Base-by-base conservation (phyloP, 495 filamentous ascomycete species). In the Talaromyces stipitatus region DNA sequence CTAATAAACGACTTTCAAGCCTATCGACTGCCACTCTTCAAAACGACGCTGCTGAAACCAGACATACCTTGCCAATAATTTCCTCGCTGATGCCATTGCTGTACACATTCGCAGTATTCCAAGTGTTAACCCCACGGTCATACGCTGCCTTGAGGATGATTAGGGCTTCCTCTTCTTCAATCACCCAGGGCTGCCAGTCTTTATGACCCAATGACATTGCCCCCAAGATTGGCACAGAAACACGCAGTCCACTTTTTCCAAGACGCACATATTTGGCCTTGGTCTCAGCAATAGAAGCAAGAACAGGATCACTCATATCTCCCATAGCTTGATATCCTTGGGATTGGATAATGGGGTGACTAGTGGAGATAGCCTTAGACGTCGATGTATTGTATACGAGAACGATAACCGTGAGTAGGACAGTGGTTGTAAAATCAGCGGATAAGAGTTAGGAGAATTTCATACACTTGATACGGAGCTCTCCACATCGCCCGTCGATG, bases 211-310 rank as follows among this genome's bases (percentile, higher is more conserved):
- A 73, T 45, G 60, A 66, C 76, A 80, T 78, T 47, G 72, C 69
- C 18, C 77, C 77, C 16, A 79, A 58, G 18, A 79, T 72, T 9
- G 75, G 68, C 7, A 73, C 62, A 9, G 74, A 79, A 18, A 81
- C 69, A 51, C 73, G 66, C 18, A 78, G 67, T 16, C 77, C 74
- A 32, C 80, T 85, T 26, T 75, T 80, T 18, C 87, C 86, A 10
- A 90, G 65, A 54, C 66, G 65, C 1, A 66, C 64, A 50, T 68
- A 69, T 28, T 62, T 64, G 61, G 66, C 67, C 28, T 51, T 24
- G 69, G 71, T 18, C 60, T 68, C 29, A 36, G 32, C 12, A 14
- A 36, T 36, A 8, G 32, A 36, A n/a, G 32, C 5, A n/a, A 36
- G 32, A 36, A 36, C 12, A n/a, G 32, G 32, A 14, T 36, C 32